Evolutionary conservation across 441 rosid species (phyloP).

Genomic region (Erodium texanum): DNA sequence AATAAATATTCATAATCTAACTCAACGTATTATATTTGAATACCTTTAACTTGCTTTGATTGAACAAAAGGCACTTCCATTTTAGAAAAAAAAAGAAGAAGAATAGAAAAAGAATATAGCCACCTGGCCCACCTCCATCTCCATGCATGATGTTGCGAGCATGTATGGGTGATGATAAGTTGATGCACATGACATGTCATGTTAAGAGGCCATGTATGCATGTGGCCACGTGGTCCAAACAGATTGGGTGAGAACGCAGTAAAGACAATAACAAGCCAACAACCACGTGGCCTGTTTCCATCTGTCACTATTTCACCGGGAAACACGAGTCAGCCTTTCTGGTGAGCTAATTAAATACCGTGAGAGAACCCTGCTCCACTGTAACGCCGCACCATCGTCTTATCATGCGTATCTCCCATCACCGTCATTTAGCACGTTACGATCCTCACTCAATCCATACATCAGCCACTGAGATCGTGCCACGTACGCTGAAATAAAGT

Average conservation of each 20-base stretch:
- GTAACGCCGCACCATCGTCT: background rate
- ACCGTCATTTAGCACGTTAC: background rate
- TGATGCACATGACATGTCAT: constrained; percentile 1
- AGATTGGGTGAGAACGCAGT: constrained; percentile 8
- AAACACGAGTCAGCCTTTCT: background rate
- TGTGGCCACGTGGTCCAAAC: constrained; percentile 18
- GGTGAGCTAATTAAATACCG: background rate
- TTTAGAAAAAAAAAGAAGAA: too few relatives aligned
- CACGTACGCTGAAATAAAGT: too few relatives aligned
- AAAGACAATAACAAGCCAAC: constrained; percentile 32
- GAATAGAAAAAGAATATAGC: too few relatives aligned
- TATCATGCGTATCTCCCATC: background rate
- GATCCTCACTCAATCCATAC: too few relatives aligned
- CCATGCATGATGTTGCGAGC: background rate
- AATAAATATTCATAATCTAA: too few relatives aligned
- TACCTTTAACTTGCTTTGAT: too few relatives aligned
- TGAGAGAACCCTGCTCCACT: background rate
- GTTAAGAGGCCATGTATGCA: background rate
- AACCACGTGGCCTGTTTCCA: constrained; percentile 37
- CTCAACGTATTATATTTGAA: too few relatives aligned
- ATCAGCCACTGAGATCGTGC: too few relatives aligned
- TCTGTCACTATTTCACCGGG: constrained; percentile 25
- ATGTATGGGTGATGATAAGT: too few relatives aligned
- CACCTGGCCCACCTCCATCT: too few relatives aligned
- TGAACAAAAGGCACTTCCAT: too few relatives aligned